phyloP scores from a whole-genome alignment of 2,329 filamentous ascomycete genomes.

The Alternaria sp. region DNA sequence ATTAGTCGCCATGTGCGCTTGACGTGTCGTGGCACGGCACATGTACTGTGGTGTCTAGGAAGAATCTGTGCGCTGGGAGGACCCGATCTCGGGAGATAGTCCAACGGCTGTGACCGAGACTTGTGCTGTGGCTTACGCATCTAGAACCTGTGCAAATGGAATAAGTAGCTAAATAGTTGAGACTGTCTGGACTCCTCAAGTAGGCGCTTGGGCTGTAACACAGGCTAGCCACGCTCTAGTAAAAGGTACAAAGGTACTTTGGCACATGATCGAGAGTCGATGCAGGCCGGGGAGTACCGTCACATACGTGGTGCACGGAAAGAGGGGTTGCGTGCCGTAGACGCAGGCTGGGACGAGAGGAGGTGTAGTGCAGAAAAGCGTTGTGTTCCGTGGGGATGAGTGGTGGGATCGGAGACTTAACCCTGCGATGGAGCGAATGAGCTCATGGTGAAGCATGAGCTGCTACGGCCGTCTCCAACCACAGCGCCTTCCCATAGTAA shows the following conservation, averaged over 20 bases:
- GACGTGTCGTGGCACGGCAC: slow-evolving; percentile 5
- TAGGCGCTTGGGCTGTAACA: not conserved
- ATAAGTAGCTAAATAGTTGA: not conserved
- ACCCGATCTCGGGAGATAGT: not conserved
- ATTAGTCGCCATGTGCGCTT: not conserved
- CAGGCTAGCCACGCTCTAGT: not conserved
- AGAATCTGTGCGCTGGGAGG: slow-evolving; percentile 1
- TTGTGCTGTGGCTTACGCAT: not conserved
- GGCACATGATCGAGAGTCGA: slow-evolving; percentile 26
- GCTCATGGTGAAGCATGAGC: slow-evolving; percentile 1
- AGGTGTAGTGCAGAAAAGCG: slow-evolving; percentile 1
- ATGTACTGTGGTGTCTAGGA: not conserved
- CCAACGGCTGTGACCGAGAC: not conserved
- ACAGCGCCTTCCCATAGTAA: not conserved
- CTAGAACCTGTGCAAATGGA: not conserved
- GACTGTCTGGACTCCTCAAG: not conserved
- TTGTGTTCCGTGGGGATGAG: slow-evolving; percentile 8
- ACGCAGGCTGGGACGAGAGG: slow-evolving; percentile 10
- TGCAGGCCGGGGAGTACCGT: slow-evolving; percentile 17
- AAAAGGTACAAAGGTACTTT: slow-evolving; percentile 3
- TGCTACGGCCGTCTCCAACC: not conserved
- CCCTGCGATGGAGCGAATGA: slow-evolving; percentile 11
- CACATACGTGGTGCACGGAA: slow-evolving; percentile 17
- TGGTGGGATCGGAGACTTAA: slow-evolving; percentile 1
- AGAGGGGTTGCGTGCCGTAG: slow-evolving; percentile 11